Evolutionary conservation across 2,329 filamentous ascomycete genomes (phyloP).

Genomic region (Sclerotinia glacialis): DNA sequence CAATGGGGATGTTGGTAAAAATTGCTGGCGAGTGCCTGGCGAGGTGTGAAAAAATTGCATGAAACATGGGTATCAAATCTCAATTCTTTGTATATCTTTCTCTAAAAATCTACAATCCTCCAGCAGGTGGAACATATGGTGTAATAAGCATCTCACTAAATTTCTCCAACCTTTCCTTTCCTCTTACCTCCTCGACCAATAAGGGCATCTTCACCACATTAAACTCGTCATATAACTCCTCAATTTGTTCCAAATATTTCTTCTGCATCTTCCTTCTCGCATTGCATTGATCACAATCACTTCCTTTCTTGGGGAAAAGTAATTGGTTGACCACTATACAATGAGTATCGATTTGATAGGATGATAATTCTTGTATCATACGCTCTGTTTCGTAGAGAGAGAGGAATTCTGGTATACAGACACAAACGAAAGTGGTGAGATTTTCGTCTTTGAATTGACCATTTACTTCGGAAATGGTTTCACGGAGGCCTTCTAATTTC

Average conservation of each 20-base stretch:
- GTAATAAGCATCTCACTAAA: conserved; percentile 83
- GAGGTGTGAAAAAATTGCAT: neutral
- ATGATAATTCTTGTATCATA: conserved; percentile 97
- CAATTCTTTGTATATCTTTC: conserved; percentile 5
- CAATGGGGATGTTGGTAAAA: neutral
- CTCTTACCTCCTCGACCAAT: conserved; percentile 90
- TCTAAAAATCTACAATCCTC: conserved; percentile 34
- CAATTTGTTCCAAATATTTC: conserved; percentile 98
- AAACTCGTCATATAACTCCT: conserved; percentile 98
- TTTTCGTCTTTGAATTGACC: conserved; percentile 96
- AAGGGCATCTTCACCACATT: conserved; percentile 98
- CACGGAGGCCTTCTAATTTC: conserved; percentile 90
- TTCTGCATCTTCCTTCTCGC: conserved; percentile 96
- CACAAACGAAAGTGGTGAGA: conserved; percentile 95
- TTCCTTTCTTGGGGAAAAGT: conserved; percentile 82
- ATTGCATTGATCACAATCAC: conserved; percentile 91
- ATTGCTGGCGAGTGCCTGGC: neutral
- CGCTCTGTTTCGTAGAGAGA: conserved; percentile 97
- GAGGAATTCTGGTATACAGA: conserved; percentile 96
- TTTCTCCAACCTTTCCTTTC: conserved; percentile 88
- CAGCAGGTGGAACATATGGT: conserved; percentile 66
- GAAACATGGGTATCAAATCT: conserved; percentile 21
- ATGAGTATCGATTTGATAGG: conserved; percentile 93
- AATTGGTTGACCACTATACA: conserved; percentile 98
- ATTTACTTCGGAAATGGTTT: conserved; percentile 95